Base-by-base conservation (phyloP, 805 yeast genomes). In the Hanseniaspora opuntiae region DNA sequence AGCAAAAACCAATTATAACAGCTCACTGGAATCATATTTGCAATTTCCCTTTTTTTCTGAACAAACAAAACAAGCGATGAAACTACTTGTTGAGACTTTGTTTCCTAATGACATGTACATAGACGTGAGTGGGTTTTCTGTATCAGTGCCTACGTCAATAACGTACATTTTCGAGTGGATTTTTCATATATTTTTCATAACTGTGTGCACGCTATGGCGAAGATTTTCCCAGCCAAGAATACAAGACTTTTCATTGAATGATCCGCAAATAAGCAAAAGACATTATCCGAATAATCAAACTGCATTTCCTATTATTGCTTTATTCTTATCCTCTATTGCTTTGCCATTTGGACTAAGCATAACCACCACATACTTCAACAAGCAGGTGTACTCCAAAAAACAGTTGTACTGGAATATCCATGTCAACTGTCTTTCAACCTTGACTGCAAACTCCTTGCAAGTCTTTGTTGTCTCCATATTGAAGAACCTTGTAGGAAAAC, bases 41-140 rank as follows among this genome's bases (percentile, higher is more conserved):
- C 33, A 14, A 25, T 25, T 25, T 25, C 6, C 28, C 3, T 25
- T 25, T 8, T 3, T 25, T 8, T 33, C 10, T 33, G 14, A 37
- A 37, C 3, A 3, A 38, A 38, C 2, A 38, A 22, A 14, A 14
- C 1, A 5, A 22, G 11, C 33, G 8, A 45, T 45, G 48, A 32
- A n/a, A 33, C 3, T 30, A 12, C 39, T 45, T 10, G 63, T 65
- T 36, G 55, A 78, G 11, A 45, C 39, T 22, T 12, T 45, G 19
- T 45, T 53, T 20, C 36, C 44, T 19, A 47, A 46, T 33, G 56
- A 53, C 7, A 52, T 53, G 25, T 53, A 42, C 28, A 42, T 47
- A 12, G 41, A 41, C n/a, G 20, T 53, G 5, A 10, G 39, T 4
- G 56, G 56, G 16, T 33, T 16, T 30, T 30, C 53, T 10, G 39